Conservation (phyloP, 768 basidiomycete genomes). For the Filobasidium floriforme region DNA sequence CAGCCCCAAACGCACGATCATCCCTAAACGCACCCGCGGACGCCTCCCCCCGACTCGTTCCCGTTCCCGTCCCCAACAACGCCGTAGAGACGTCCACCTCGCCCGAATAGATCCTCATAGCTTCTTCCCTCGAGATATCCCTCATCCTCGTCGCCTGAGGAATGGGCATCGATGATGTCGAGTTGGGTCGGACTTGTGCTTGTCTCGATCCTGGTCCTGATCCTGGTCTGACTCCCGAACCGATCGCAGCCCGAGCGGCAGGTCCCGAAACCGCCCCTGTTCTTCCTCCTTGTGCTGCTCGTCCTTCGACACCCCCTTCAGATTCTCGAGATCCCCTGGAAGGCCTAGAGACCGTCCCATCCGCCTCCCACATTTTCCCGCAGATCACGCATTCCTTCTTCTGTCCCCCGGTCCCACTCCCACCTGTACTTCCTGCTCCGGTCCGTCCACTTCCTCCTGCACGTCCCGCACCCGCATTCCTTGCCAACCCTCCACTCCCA, state of each 20-base stretch:
- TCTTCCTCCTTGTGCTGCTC: background rate
- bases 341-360: conserved; percentile 3
- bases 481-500: no score
- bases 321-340: no score
- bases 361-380: conserved; percentile 29
- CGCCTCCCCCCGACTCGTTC: no score
- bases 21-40: no score
- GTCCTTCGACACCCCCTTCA: background rate
- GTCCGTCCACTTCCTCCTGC: conserved; percentile 10
- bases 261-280: no score
- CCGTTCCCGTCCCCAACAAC: background rate
- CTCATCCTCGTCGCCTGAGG: conserved; percentile 4
- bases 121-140: conserved; percentile 9
- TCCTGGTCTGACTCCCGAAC: conserved; percentile 6
- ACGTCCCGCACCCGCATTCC: no score
- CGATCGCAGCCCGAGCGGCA: no score
- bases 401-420: conserved; percentile 17
- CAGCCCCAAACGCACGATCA: no score
- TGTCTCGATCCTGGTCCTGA: background rate
- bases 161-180: no score
- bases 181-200: no score
- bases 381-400: conserved; percentile 39
- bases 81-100: background rate
- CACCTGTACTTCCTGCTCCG: conserved; percentile 4
- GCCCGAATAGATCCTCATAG: conserved; percentile 7